Conservation (phyloP, 1,284 basidiomycete genomes). For the Naganishia albida region DNA sequence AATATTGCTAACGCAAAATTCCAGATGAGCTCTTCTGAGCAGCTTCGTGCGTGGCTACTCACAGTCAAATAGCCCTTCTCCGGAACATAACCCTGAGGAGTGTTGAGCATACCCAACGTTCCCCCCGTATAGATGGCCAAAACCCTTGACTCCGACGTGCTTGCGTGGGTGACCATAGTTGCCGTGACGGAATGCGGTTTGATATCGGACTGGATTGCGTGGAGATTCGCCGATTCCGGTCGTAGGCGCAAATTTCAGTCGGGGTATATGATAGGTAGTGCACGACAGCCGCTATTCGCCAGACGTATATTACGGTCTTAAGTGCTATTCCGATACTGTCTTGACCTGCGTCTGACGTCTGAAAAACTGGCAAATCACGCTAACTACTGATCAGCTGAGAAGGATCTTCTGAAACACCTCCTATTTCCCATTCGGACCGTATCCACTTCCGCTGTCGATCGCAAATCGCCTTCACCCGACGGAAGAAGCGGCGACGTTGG, state of each 20-base stretch:
- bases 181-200: too few relatives aligned
- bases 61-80: slow-evolving; percentile 81
- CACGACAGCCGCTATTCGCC: too few relatives aligned
- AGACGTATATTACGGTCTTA: too few relatives aligned
- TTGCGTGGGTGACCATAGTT: too few relatives aligned
- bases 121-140: slow-evolving; percentile 82
- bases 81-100: slow-evolving; percentile 69
- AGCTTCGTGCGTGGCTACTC: not conserved
- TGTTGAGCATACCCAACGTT: slow-evolving; percentile 63
- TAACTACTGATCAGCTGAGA: slow-evolving; percentile 3
- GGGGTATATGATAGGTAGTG: too few relatives aligned
- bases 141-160: slow-evolving; percentile 62
- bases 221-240: too few relatives aligned
- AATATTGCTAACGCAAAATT: slow-evolving; percentile 56
- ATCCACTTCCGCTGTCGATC: slow-evolving; percentile 4
- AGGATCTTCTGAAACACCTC: not conserved
- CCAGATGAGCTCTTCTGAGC: too few relatives aligned
- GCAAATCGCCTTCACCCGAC: slow-evolving; percentile 2
- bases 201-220: too few relatives aligned
- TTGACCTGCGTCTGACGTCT: too few relatives aligned
- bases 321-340: too few relatives aligned
- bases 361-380: not conserved
- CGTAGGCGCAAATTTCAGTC: too few relatives aligned
- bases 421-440: not conserved
- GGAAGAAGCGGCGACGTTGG: not conserved